Percentiles rank a stretch among this genome's conserved stretches.
These are phyloP conservation scores for Penicillium concentricum DNA, from an alignment of 2,329 filamentous ascomycete genomes.

Conservation along the genomic window DNA sequence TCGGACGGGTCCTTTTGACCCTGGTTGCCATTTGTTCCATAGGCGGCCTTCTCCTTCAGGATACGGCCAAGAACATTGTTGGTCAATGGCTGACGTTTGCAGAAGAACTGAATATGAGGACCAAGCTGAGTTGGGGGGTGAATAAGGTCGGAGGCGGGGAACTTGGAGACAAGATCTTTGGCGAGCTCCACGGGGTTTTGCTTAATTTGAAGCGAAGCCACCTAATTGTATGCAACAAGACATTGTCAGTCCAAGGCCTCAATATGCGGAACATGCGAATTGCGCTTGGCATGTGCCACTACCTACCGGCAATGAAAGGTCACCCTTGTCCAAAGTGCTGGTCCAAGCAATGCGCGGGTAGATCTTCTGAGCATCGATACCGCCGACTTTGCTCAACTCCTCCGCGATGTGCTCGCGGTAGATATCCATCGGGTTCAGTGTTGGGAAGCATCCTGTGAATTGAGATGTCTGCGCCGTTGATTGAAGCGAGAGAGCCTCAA, in stretches of 20 bases:
- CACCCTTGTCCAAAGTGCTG: slow-evolving; percentile 48
- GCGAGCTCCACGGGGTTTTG: slow-evolving; percentile 60
- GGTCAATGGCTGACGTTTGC: slow-evolving; percentile 58
- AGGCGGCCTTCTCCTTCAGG: slow-evolving; percentile 55
- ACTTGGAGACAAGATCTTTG: slow-evolving; percentile 56
- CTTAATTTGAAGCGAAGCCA: slow-evolving; percentile 49
- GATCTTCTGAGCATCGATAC: slow-evolving; percentile 42
- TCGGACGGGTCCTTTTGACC: slow-evolving; percentile 60
- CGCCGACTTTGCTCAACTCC: slow-evolving; percentile 37
- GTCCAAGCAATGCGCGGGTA: slow-evolving; percentile 46
- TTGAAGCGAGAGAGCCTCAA: slow-evolving; percentile 42
- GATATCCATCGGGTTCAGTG: slow-evolving; percentile 48
- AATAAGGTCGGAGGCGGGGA: slow-evolving; percentile 59
- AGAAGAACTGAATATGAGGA: slow-evolving; percentile 65
- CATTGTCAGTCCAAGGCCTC: background rate
- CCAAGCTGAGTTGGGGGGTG: slow-evolving; percentile 56
- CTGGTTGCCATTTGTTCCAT: slow-evolving; percentile 59
- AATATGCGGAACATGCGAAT: background rate
- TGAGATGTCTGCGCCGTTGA: slow-evolving; percentile 40
- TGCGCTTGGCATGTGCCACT: background rate
- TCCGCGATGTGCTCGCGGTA: slow-evolving; percentile 49
- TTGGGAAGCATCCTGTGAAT: slow-evolving; percentile 43
- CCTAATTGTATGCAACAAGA: slow-evolving; percentile 23
- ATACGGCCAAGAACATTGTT: slow-evolving; percentile 60
- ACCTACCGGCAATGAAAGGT: slow-evolving; percentile 45